Conservation (phyloP, 2,329 filamentous ascomycete species). For the Botrytis squamosa region DNA sequence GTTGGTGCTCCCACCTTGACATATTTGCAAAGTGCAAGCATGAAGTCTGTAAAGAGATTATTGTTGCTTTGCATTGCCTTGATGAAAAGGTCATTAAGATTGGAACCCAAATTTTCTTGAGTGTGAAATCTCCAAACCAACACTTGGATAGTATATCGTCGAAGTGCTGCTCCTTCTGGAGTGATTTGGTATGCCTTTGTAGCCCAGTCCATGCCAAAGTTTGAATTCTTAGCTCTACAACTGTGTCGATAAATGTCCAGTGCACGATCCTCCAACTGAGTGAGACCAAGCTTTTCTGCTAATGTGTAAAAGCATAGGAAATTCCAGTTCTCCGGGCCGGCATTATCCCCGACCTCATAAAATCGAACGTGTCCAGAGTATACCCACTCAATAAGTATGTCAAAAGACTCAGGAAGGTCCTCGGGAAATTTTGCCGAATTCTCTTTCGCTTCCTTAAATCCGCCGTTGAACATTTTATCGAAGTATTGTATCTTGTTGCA, state of each 20-base stretch:
- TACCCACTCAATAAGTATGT: constrained; percentile 3
- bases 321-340: no score
- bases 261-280: no score
- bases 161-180: no score
- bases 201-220: no score
- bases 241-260: no score
- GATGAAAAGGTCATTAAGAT: neutral
- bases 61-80: neutral
- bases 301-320: no score
- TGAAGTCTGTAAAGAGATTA: neutral
- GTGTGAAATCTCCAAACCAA: neutral
- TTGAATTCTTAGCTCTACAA: no score
- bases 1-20: fast-evolving
- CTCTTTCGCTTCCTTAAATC: constrained; percentile 7
- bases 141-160: no score
- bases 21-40: neutral
- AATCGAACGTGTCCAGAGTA: neutral
- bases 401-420: constrained; percentile 16
- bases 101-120: no score
- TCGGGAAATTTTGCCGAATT: constrained; percentile 12
- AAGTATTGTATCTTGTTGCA: constrained; percentile 19
- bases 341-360: no score
- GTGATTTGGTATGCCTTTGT: no score
- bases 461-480: constrained; percentile 20
- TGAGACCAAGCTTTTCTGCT: no score